Base-by-base conservation (phyloP, 768 basidiomycete species). In the Lactifluus hygrophoroides region DNA sequence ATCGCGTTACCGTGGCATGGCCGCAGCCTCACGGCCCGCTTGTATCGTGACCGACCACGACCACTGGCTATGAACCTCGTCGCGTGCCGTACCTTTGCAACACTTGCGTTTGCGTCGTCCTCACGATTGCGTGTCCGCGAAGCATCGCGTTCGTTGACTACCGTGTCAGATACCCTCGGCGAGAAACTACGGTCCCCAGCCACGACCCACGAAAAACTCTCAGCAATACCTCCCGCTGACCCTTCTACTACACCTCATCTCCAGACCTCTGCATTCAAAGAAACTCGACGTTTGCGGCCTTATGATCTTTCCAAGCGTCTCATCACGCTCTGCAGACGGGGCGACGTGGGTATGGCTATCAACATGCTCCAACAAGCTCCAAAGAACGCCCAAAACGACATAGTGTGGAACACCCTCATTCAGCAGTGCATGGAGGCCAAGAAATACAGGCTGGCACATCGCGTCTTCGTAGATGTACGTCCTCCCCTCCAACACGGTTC, bases 381-480 rank as follows among this genome's bases (percentile, higher is more conserved):
- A 23, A 72, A 80, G 48, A 86, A 85, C 63, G 84, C 88, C 0
- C 86, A 88, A 66, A 91, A 90, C 63, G 74, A 80, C 1, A 75
- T 78, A 11, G 83, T 86, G 7, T 93, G 90, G 90, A 90, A 90
- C 63, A 88, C 84, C 3, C 68, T 92, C 64, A 84, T 93, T 38
- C 81, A 78, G 73, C 77, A 83, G 52, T 78, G 79, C 48, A 73
- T 88, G 74, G 77, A 80, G 40, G 79, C 71, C 17, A 70, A 77
- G 58, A 77, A 78, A 43, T 85, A 76, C 66, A 77, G 82, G 37
- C 70, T 86, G 32, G 80, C 80, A 0, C 87, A 83, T 62, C 68
- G 76, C n/a, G 72, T 92, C 32, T 92, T 80, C 68, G 72, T 74
- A 44, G 88, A 93, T 59, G 90, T 91, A 58, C 67, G 78, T 66